Evolutionary conservation across 495 filamentous ascomycete genomes (phyloP), one percentile per base, ranked within the genome.

Genomic region (Trichocladium antarcticum): DNA sequence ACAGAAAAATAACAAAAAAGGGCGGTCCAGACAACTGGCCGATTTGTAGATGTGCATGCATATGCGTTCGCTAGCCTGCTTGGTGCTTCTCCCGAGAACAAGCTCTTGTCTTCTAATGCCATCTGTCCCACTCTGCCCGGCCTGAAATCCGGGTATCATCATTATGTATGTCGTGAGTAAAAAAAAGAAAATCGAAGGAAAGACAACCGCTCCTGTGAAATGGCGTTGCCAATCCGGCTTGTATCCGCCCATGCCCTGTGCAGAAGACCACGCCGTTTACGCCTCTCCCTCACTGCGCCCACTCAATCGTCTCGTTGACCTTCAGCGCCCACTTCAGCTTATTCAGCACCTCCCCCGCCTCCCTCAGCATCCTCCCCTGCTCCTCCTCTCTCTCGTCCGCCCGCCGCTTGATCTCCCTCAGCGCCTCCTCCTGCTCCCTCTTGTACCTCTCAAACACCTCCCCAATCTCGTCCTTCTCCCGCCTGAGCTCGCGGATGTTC

Each of bases 261-360:
- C n/a, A n/a, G n/a, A n/a, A n/a, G n/a, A n/a, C n/a, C n/a, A n/a
- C n/a, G n/a, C n/a, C n/a, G n/a, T n/a, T n/a, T n/a, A n/a, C n/a
- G n/a, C n/a, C n/a, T n/a, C 4, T 21, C 22, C 60, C 24, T 51
- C 29, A 78, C 51, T 76, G 60, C 22, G 75, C 69, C 43, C 68
- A 71, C 35, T 71, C 66, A 37, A 80, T 69, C 37, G 74, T 78
- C 29, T 71, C 62, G 64, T 81, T 78, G 39, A 87, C 70, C 35
- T 72, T 81, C 16, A 87, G 68, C 31, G 75, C 77, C 81, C 84
- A 86, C 55, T 66, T 78, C 69, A 87, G 72, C 59, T 84, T 73
- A 8, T 74, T 75, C 50, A 87, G 67, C 11, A 79, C 78, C 58
- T 76, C 74, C 53, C 75, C 74, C 44, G 82, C 60, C 53, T 83